phyloP scores from a whole-genome alignment of 805 yeast genomes.

The Myxozyma vanderwaltii region DNA sequence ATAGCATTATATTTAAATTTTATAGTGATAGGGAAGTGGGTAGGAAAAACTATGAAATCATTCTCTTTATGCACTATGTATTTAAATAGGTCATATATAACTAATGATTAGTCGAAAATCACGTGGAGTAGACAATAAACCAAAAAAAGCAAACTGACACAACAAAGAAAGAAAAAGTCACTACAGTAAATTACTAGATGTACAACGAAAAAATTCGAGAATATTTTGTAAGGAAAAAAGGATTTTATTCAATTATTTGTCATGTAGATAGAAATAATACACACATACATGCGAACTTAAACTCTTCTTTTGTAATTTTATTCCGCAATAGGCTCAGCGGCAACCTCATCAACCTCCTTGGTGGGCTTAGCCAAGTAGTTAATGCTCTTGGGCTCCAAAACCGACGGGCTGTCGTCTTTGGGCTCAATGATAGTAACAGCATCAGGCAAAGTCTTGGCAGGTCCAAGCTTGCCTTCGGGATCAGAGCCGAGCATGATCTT shows the following conservation, averaged over 20 bases:
- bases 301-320: neutral
- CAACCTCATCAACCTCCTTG: conserved; percentile 15
- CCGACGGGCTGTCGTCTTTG: conserved; percentile 87
- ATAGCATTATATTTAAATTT: too few relatives aligned
- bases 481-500: conserved; percentile 99
- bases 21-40: too few relatives aligned
- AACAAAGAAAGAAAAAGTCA: neutral
- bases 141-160: neutral
- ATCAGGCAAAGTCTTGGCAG: conserved; percentile 82
- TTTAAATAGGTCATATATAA: too few relatives aligned
- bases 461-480: conserved; percentile 70
- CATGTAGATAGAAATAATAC: too few relatives aligned
- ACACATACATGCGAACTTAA: neutral
- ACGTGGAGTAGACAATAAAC: too few relatives aligned
- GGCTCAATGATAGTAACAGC: conserved; percentile 86
- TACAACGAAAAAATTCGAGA: neutral
- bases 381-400: conserved; percentile 61
- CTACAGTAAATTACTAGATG: neutral
- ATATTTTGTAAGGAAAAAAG: too few relatives aligned
- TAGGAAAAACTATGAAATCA: too few relatives aligned
- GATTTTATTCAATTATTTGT: too few relatives aligned
- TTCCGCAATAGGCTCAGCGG: conserved; percentile 3
- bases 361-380: conserved; percentile 27
- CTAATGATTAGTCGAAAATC: too few relatives aligned
- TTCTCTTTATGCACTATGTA: too few relatives aligned